Evolutionary conservation across 192 early-diverging fungal species (phyloP), one percentile per base, ranked within the genome.

Genomic region (Backusella liffmaniae): DNA sequence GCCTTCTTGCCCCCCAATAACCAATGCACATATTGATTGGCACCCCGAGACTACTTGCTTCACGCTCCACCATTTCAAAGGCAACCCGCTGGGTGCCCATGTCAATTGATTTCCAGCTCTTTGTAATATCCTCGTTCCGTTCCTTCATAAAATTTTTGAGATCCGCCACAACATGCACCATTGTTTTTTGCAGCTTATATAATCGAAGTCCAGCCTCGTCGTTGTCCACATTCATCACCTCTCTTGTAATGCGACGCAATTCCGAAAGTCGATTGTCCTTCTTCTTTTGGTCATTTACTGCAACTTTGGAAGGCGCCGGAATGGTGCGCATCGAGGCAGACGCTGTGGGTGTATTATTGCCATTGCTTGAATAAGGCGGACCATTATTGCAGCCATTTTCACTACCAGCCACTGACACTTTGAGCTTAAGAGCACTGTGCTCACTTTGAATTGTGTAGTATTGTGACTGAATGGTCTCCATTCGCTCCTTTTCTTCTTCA

Each of bases 1-100:
- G 37, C 2, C 67, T 36, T 69, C 67, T 69, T 6, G 67, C 67
- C 4, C 67, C 67, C 67, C 67, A 69, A 69, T 69, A 69, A 1
- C 67, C 67, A 10, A 69, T 69, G n/a, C 67, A 69, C 37, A 69
- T 41, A 69, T 69, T 69, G 34, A 69, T 41, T 2, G 67, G 67
- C 7, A 69, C 67, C 0, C 67, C 67, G 18, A 69, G 37, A 39
- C 67, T 69, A 4, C 16, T 37, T 10, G 67, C 67, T 39, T 69
- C 67, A 0, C 67, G 32, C 21, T 69, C 67, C 1, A 69, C 67
- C 67, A 69, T 69, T 69, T 69, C 67, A 39, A 69, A 69, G 3
- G 67, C 67, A 41, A 69, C 67, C n/a, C 67, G 15, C 21, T 69
- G 67, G 12, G 67, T 69, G 37, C 35, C 34, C n/a, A 37, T 69